Evolutionary conservation across 83 land plant species (phyloP), one percentile per base, ranked within the genome.

Genomic region (Picea engelmannii): DNA sequence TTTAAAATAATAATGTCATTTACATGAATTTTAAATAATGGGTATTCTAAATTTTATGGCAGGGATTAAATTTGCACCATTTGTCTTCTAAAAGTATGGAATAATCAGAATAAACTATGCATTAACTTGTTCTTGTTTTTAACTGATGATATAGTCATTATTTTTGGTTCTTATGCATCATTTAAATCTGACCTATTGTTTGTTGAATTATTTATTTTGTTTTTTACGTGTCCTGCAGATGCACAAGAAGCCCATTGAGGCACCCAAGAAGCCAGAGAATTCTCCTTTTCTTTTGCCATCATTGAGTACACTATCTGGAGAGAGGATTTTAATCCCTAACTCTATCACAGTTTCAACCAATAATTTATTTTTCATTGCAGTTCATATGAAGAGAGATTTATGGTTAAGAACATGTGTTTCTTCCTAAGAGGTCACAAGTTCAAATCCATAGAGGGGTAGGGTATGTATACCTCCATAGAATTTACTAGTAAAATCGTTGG

Each of bases 231-330:
- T 55, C 58, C 23, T 70, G 6, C 83, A 95, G 98, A 79, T 84
- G 27, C 90, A 98, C 27, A 97, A 97, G 78, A 95, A 97, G 84
- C 99, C 99, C 42, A 87, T 90, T 79, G 97, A 93, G 47, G 93
- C 98, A n/a, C 99, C 99, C 20, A 97, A 97, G 81, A 95, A 94
- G 80, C 98, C 97, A 38, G 95, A 97, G 83, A 92, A 90, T 87
- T 95, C 94, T 35, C 99, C 98, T 42, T 97, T 97, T 80, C 95
- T 95, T 83, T 85, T 97, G 89, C 96, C 98, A 25, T 90, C 98
- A 10, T 79, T 91, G 76, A 93, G 98, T 38, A 85, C 96, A 63
- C 89, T 94, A 7, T 90, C 95, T 16, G 98, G 95, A 59, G 93
- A 90, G 16, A 89, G 92, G 52, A 13, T 79, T 27, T 97, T 97